phyloP scores from a whole-genome alignment of 768 basidiomycete genomes.

The Russula foetens region DNA sequence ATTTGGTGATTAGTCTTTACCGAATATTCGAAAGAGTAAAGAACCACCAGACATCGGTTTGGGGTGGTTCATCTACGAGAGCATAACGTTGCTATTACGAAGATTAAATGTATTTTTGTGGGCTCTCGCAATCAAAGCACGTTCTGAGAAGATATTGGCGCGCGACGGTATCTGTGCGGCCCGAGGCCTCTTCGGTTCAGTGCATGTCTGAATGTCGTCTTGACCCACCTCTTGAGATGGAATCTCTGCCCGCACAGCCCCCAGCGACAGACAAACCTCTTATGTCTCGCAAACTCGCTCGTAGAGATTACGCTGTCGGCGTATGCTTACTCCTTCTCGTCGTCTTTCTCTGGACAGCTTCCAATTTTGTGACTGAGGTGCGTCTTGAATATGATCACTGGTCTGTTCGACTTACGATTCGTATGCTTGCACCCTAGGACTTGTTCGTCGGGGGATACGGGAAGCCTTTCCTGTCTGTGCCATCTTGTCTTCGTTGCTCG shows the following conservation, averaged over 20 bases:
- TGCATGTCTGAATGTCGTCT: neutral
- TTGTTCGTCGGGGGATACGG: slow-evolving; percentile 62
- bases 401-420: neutral
- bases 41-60: slow-evolving; percentile 35
- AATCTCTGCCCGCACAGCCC: neutral
- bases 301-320: slow-evolving; percentile 44
- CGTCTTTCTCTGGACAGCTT: slow-evolving; percentile 81
- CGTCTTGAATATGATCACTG: neutral
- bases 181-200: no score
- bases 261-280: neutral
- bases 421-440: slow-evolving; percentile 26
- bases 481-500: neutral
- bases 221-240: slow-evolving; percentile 16
- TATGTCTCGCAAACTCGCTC: neutral
- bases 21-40: slow-evolving; percentile 89
- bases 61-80: neutral
- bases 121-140: no score
- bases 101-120: neutral
- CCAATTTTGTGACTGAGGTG: slow-evolving; percentile 84
- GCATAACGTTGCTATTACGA: neutral
- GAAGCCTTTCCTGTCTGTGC: slow-evolving; percentile 79
- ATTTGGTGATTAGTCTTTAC: slow-evolving; percentile 77
- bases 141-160: no score
- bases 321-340: slow-evolving; percentile 65
- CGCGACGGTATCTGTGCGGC: no score